These are phyloP conservation scores for Massariosphaeria phaeospora DNA, from an alignment of 495 filamentous ascomycete genomes.

Conservation along the genomic window DNA sequence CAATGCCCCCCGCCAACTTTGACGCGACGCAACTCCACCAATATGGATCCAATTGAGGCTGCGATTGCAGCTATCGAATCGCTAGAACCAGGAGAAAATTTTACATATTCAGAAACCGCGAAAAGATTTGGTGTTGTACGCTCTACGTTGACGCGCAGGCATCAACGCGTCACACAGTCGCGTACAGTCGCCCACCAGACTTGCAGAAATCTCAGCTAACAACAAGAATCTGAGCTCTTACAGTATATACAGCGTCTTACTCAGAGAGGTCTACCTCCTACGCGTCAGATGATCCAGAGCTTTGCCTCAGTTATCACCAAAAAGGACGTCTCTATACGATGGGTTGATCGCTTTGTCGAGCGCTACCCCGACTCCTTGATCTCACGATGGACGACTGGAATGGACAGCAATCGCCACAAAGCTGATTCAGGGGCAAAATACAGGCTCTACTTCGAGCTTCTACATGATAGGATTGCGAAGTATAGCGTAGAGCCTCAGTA, in stretches of 20 bases:
- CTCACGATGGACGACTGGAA: not conserved
- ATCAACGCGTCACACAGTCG: too few relatives aligned
- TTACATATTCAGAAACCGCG: too few relatives aligned
- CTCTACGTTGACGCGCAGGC: too few relatives aligned
- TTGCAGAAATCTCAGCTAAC: too few relatives aligned
- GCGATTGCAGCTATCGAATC: too few relatives aligned
- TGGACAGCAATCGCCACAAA: constrained; percentile 1
- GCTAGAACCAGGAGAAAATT: too few relatives aligned
- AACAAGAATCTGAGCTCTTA: too few relatives aligned
- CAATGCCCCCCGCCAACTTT: too few relatives aligned
- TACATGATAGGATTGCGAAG: constrained; percentile 20
- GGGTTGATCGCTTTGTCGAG: constrained; percentile 7
- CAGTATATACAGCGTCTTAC: constrained; percentile 9
- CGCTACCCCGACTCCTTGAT: not conserved
- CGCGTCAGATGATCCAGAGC: constrained; percentile 1
- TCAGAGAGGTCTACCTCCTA: constrained; percentile 8
- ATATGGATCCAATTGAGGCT: too few relatives aligned
- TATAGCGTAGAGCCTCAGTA: constrained; percentile 22
- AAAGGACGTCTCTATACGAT: not conserved
- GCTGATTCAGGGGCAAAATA: constrained; percentile 7
- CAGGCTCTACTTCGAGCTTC: constrained; percentile 11
- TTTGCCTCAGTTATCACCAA: not conserved
- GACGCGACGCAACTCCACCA: too few relatives aligned
- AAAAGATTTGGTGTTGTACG: too few relatives aligned
- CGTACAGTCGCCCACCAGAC: too few relatives aligned